Evolutionary conservation across 331 rosid species (phyloP), one percentile per base, ranked within the genome.

Genomic region (Dryas integrifolia): DNA sequence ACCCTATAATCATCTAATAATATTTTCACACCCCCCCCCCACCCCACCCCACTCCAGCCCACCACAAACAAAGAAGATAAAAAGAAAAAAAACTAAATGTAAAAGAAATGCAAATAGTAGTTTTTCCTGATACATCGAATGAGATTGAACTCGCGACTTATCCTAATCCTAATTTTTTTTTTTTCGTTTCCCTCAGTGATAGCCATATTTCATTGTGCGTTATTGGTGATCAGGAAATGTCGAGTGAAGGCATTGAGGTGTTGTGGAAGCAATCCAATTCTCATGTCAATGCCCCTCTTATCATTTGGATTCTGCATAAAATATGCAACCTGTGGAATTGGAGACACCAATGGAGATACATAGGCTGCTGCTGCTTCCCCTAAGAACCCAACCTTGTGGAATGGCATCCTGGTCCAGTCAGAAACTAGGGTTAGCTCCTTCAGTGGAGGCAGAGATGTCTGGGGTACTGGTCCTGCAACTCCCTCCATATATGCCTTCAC

Each of bases 331-430:
- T 87, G 89, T 0, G 87, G 88, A 35, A 91, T 47, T 0, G 90
- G 96, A 45, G 97, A 47, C 7, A 78, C 77, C 47, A 91, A 50
- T 18, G 92, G 92, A 40, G 85, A 82, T 15, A 85, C 89, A 79
- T 80, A 86, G 46, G 85, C 69, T 13, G 92, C 35, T 30, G 3
- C 86, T 70, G 76, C 75, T 50, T 70, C 85, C 65, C 58, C 62
- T 9, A 91, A 80, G 86, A 87, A 87, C 5, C 80, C 68, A 9
- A 89, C 51, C 62, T 78, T 83, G 76, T 91, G 88, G 71, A 89
- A 91, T 40, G 96, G 91, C 84, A 89, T 91, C 63, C 91, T 76
- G 1, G 92, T 89, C 97, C 96, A 89, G 74, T 91, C 97, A 38
- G 96, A 87, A 43, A 91, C 81, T 41, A 91, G 14, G 16, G 97